Evolutionary conservation across 768 basidiomycete genomes (phyloP), one percentile per base, ranked within the genome.

Genomic region (Suillus brevipes): DNA sequence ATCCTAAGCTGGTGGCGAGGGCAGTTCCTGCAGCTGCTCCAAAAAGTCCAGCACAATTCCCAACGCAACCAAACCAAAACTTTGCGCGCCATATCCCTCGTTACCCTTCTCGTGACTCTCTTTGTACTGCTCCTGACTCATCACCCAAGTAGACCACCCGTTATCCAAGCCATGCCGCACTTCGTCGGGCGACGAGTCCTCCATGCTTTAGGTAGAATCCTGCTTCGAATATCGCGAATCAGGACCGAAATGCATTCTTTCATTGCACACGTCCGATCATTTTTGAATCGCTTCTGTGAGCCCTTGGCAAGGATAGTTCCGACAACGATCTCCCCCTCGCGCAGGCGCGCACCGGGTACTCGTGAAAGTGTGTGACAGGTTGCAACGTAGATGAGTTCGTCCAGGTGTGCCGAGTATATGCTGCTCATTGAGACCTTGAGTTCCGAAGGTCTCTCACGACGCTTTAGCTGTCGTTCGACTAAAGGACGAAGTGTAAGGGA

Each of bases 301-400:
- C 88, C 90, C 65, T 87, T 87, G 2, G 86, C 89, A 53, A 92
- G 75, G 64, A 94, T 94, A 0, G 88, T 87, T 23, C 91, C 91
- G 37, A 87, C 76, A 1, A 92, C 88, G 28, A 92, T 81, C 69
- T 94, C 92, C 59, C 89, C 88, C 71, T 94, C 92, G 7, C 80
- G 74, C 40, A 94, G 79, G 37, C 82, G 82, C 9, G 80, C 80
- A 10, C 83, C 86, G 1, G 87, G 81, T 10, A 79, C 76, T 61
- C 84, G 82, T 10, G 89, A 85, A 10, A 93, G 75, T 0, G 87
- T 85, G 71, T 91, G 90, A 0, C 88, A 89, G 18, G 81, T 76
- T 65, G 87, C 85, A 62, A 92, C 89, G 72, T 92, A 94, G 18
- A 80, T 75, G 65, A 94, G 78, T 73, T 94, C 90, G 64, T 87